Evolutionary conservation across 106 monocot genomes (phyloP).

Genomic region (Agapanthus africanus): DNA sequence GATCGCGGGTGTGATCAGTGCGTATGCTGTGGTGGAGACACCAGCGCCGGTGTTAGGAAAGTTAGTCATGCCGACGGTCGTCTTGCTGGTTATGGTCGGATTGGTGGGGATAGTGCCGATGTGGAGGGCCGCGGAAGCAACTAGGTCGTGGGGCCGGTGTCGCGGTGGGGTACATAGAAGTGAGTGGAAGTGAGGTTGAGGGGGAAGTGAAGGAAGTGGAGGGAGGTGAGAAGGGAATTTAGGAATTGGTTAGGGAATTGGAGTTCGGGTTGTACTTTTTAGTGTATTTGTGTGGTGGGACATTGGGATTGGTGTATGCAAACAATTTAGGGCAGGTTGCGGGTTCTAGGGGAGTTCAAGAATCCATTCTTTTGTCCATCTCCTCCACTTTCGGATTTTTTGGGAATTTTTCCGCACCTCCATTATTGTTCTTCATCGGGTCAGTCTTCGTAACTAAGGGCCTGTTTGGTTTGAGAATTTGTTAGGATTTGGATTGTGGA

Average conservation of each 20-base stretch:
- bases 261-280: constrained; percentile 26
- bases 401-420: constrained; percentile 13
- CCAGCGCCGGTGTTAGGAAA: neutral
- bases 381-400: constrained; percentile 31
- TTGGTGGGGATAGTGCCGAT: constrained; percentile 3
- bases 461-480: too few relatives aligned
- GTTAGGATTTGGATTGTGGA: too few relatives aligned
- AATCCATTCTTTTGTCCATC: constrained; percentile 12
- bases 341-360: constrained; percentile 8
- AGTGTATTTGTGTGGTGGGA: constrained; percentile 20
- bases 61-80: neutral
- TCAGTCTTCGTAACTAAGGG: too few relatives aligned
- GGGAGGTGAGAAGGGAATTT: neutral
- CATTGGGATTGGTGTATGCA: constrained; percentile 24
- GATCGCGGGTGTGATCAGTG: constrained; percentile 5
- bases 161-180: neutral
- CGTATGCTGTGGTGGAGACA: constrained; percentile 11
- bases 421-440: constrained; percentile 1
- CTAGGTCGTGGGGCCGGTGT: neutral
- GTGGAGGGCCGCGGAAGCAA: neutral
- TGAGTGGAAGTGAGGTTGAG: neutral
- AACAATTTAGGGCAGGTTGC: constrained; percentile 30
- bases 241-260: constrained; percentile 4
- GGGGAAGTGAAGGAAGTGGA: neutral
- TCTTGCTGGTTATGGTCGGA: constrained; percentile 11